Evolutionary conservation across 2,329 filamentous ascomycete genomes (phyloP), one percentile per base, ranked within the genome.

Genomic region (Epicoccum sorghinum): DNA sequence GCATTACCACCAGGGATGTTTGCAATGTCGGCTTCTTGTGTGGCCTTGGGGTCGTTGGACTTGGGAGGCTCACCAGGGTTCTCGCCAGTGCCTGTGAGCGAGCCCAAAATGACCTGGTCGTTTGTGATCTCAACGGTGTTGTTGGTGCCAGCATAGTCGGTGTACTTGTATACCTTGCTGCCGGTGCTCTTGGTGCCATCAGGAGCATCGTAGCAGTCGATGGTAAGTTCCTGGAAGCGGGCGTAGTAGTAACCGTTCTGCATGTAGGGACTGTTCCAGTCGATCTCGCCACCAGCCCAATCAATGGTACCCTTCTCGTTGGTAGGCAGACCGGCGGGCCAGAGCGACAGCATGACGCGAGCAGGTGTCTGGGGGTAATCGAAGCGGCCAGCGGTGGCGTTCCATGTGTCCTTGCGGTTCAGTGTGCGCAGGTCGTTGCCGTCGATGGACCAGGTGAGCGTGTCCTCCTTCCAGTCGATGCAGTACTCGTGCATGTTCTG

Each of bases 271-370:
- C 84, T 86, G 72, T 89, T 80, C 93, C 95, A 99, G 80, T 96
- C 83, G 60, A 99, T 93, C 47, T 84, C 78, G 66, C 95, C 95
- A 70, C 95, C 95, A 14, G 93, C 91, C 95, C 95, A 99, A 48
- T 87, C 82, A 61, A 96, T 84, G 30, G 95, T 98, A 51, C 95
- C 95, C 73, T 89, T 72, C 36, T 85, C 89, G 75, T 97, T 97
- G 70, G 82, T 83, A 8, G 86, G 77, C 41, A 90, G 84, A 71
- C 95, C 95, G 68, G 91, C 95, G 36, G 95, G 95, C 95, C 95
- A 99, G 69, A 99, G 86, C 13, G 95, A 98, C 45, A 99, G 83
- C 80, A 97, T 91, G 47, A 99, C 85, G 65, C 93, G 90, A 13
- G 93, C 79, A 4, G 95, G 95, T 0, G 93, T 96, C 79, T 98